Conservation (phyloP, 2,329 filamentous ascomycete species). For the Colletotrichum salicis region DNA sequence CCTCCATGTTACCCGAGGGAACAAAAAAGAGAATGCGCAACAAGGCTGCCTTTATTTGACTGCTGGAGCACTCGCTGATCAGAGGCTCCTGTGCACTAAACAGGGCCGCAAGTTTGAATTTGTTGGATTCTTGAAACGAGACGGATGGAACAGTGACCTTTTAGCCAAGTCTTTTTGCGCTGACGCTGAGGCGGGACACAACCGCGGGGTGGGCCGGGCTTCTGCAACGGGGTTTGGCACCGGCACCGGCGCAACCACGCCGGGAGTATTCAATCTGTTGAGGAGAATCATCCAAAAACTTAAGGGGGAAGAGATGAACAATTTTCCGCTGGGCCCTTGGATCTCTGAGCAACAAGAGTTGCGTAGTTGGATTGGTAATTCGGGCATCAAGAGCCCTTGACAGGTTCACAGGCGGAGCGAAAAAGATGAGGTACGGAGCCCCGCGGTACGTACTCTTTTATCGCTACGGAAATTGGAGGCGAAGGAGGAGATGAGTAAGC, state of each 20-base stretch:
- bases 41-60: not conserved
- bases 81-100: not conserved
- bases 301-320: not conserved
- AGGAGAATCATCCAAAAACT: not conserved
- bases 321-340: not conserved
- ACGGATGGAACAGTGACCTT: not conserved
- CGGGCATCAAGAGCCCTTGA: constrained; percentile 24
- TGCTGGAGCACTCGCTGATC: not conserved
- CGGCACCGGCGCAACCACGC: not conserved
- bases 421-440: constrained; percentile 30
- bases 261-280: not conserved
- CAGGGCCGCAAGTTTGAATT: not conserved
- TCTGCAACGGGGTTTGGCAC: not conserved
- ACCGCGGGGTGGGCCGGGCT: not conserved
- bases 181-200: constrained; percentile 8
- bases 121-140: not conserved
- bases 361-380: constrained; percentile 27
- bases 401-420: constrained; percentile 16
- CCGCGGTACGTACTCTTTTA: constrained; percentile 20
- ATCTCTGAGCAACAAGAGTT: not conserved
- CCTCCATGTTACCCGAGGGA: not conserved
- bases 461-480: constrained; percentile 8
- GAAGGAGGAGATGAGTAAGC: constrained; percentile 2
- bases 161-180: not conserved
- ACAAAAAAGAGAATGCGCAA: not conserved